Evolutionary conservation across 352 stramenopile genomes (phyloP).

Genomic region (Phytophthora pinifolia): DNA sequence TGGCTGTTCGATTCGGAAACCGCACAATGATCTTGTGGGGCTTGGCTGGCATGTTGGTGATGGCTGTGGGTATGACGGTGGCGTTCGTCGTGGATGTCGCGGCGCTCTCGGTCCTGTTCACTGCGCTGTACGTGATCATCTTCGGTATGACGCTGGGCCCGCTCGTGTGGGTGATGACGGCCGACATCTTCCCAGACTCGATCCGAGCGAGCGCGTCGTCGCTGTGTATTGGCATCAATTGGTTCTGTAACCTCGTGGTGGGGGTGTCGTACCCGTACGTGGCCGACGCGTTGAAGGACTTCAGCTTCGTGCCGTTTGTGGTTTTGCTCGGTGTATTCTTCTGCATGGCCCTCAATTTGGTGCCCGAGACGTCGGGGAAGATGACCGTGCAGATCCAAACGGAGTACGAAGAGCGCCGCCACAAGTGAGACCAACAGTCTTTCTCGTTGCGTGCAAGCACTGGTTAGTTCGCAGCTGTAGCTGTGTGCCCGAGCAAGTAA

Average conservation of each 20-base stretch:
- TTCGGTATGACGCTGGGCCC: slow-evolving; percentile 26
- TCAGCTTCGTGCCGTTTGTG: slow-evolving; percentile 53
- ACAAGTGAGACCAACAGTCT: neutral
- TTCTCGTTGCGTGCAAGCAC: no score
- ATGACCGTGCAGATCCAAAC: slow-evolving; percentile 59
- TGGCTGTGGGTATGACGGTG: slow-evolving; percentile 52
- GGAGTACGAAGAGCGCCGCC: slow-evolving; percentile 29
- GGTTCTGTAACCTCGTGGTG: slow-evolving; percentile 52
- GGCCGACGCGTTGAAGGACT: slow-evolving; percentile 35
- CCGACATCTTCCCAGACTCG: slow-evolving; percentile 25
- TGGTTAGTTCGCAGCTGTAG: no score
- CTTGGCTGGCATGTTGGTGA: slow-evolving; percentile 42
- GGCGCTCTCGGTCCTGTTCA: slow-evolving; percentile 47
- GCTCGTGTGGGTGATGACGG: slow-evolving; percentile 27
- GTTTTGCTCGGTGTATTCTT: slow-evolving; percentile 42
- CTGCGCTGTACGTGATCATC: slow-evolving; percentile 40
- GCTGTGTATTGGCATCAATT: slow-evolving; percentile 43
- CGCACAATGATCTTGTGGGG: slow-evolving; percentile 54
- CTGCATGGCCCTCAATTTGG: slow-evolving; percentile 33
- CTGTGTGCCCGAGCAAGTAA: no score
- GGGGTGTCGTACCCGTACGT: slow-evolving; percentile 59
- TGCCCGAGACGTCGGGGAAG: slow-evolving; percentile 67
- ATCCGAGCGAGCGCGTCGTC: slow-evolving; percentile 24
- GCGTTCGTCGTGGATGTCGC: slow-evolving; percentile 43
- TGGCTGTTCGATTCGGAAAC: slow-evolving; percentile 52